Evolutionary conservation across 192 early-diverging fungal species (phyloP).

Genomic region (Coemansia sp.): DNA sequence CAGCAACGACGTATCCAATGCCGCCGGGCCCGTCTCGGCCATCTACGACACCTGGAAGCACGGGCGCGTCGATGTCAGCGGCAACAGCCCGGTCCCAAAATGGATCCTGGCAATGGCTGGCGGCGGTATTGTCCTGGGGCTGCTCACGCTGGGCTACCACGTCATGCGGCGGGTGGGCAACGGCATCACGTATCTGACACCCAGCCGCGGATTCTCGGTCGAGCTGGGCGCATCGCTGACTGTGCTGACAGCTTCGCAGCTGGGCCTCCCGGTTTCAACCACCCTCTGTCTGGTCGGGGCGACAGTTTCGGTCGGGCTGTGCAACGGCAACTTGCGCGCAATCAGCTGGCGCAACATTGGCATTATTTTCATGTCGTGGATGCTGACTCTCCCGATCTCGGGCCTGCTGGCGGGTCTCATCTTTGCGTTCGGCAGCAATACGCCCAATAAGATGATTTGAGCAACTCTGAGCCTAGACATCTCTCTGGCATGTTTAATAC

Average conservation of each 20-base stretch:
- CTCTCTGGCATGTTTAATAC: too few relatives aligned
- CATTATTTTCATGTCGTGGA: conserved; percentile 67
- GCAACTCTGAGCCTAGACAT: too few relatives aligned
- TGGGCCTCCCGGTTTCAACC: conserved; percentile 76
- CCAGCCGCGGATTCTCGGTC: conserved; percentile 74
- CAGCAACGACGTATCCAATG: conserved; percentile 83
- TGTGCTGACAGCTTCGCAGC: conserved; percentile 74
- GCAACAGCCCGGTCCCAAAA: conserved; percentile 60
- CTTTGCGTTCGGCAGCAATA: conserved; percentile 60
- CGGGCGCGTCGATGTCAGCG: conserved; percentile 44
- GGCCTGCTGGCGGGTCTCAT: conserved; percentile 62
- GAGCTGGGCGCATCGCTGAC: conserved; percentile 73
- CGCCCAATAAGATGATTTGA: conserved; percentile 43
- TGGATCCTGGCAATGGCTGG: conserved; percentile 76
- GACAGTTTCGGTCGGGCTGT: conserved; percentile 68
- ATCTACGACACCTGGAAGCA: conserved; percentile 70
- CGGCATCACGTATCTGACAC: conserved; percentile 78
- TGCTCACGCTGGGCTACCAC: conserved; percentile 69
- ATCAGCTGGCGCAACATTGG: conserved; percentile 73
- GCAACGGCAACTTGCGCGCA: conserved; percentile 60
- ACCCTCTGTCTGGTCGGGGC: conserved; percentile 83
- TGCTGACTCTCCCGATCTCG: conserved; percentile 69
- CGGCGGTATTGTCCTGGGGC: conserved; percentile 70
- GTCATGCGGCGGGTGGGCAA: conserved; percentile 79
- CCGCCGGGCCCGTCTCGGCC: conserved; percentile 72